Base-by-base conservation (phyloP, 2,329 filamentous ascomycete genomes). In the Fusarium proliferatum region DNA sequence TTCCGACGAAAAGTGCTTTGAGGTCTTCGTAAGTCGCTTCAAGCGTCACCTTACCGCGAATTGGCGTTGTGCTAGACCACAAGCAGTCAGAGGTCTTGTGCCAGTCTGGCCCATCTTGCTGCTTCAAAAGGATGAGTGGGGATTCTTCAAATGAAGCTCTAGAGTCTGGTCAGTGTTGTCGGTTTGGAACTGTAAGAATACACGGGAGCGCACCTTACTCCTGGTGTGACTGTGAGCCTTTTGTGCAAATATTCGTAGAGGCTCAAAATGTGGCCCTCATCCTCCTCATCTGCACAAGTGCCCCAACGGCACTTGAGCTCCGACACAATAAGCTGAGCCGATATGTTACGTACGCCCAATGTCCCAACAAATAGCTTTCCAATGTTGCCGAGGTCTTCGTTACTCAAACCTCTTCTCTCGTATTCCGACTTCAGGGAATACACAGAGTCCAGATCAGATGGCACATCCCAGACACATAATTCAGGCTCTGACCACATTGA, bases 181-280 rank as follows among this genome's bases (percentile, higher is more conserved):
- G 21, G 4, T 17, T 3, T 19, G 4, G 2, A 3, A 11, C 8
- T 3, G 3, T 1, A 9, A 34, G 2, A 4, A 0, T 9, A 2
- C 3, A 6, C 4, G 13, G 3, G 11, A 30, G 28, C 66, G 12
- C 34, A 71, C 69, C 59, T 72, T 46, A 53, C n/a, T 23, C 34
- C 45, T 2, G 33, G 4, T 23, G 38, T 33, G 1, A 48, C 9
- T 2, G 5, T 6, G 12, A 38, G 21, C 2, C 26, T 15, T 3
- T 64, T 8, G 10, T 75, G 36, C 43, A 75, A 23, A n/a, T 72
- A 72, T 15, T 9, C 19, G n/a, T 75, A 75, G 2, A 74, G n/a
- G 1, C 1, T 15, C n/a, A 19, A 3, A 0, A 72, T 49, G 1
- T 17, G 2, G 38, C 21, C 45, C 38, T 10, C 4, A 8, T 38